These are phyloP conservation scores for Flueggea neowawraea DNA, from an alignment of 441 rosid species.

Conservation along the genomic window DNA sequence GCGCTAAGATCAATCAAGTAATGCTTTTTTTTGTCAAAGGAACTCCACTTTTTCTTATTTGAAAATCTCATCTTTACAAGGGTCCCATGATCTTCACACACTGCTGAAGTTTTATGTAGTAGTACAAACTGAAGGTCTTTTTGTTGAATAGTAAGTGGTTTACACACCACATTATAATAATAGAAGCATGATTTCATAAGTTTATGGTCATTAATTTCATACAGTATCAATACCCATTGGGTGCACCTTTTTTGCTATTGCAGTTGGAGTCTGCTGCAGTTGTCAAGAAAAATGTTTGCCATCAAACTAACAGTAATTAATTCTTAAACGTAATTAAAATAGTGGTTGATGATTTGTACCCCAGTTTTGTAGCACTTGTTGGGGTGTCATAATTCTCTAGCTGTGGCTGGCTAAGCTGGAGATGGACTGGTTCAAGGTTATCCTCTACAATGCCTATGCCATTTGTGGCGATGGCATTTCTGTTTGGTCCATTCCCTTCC, in stretches of 20 bases:
- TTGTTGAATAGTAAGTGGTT: constrained; percentile 28
- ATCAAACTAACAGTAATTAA: constrained; percentile 18
- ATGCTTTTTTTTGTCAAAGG: not conserved
- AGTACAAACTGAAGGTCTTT: constrained; percentile 16
- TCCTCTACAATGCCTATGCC: constrained; percentile 47
- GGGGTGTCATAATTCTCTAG: constrained; percentile 49
- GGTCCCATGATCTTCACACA: constrained; percentile 20
- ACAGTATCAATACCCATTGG: constrained; percentile 22
- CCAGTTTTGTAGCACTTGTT: constrained; percentile 43
- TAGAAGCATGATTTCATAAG: constrained; percentile 31
- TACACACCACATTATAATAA: constrained; percentile 32
- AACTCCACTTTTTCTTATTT: constrained; percentile 25
- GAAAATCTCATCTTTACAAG: constrained; percentile 29
- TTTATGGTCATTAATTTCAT: constrained; percentile 14
- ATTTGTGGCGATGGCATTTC: constrained; percentile 38
- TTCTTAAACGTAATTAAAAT: constrained; percentile 3
- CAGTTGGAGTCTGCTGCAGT: constrained; percentile 65
- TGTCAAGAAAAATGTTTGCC: constrained; percentile 18
- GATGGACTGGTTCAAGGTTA: constrained; percentile 57
- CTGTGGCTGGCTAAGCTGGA: constrained; percentile 93
- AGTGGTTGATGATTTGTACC: constrained; percentile 36
- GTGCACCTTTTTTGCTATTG: constrained; percentile 35
- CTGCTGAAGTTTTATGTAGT: constrained; percentile 16
- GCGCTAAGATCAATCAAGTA: too few relatives aligned
- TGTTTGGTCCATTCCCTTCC: constrained; percentile 42